Evolutionary conservation across 495 filamentous ascomycete species (phyloP).

Genomic region (Neurospora terricola): DNA sequence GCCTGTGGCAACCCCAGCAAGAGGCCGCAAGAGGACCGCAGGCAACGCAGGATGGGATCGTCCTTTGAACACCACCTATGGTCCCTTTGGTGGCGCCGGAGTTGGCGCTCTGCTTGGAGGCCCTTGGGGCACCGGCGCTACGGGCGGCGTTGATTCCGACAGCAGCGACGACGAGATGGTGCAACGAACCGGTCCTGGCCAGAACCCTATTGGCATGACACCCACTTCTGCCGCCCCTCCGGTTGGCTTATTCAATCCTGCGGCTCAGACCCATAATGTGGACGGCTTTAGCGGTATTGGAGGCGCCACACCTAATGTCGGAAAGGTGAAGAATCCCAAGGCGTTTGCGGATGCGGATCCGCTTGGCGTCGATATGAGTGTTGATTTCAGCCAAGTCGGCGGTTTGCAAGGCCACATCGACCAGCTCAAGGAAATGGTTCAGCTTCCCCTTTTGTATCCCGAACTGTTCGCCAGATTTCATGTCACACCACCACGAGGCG

Average conservation of each 20-base stretch:
- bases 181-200: slow-evolving; percentile 48
- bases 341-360: slow-evolving; percentile 85
- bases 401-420: slow-evolving; percentile 87
- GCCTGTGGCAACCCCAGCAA: slow-evolving; percentile 57
- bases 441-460: slow-evolving; percentile 84
- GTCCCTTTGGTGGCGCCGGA: slow-evolving; percentile 84
- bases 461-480: slow-evolving; percentile 90
- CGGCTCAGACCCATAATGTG: slow-evolving; percentile 40
- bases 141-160: slow-evolving; percentile 79
- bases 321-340: slow-evolving; percentile 72
- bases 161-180: slow-evolving; percentile 88
- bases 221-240: slow-evolving; percentile 54
- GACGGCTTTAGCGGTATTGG: slow-evolving; percentile 35
- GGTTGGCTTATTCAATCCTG: slow-evolving; percentile 20
- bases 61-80: slow-evolving; percentile 72
- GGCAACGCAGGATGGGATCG: slow-evolving; percentile 53
- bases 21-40: slow-evolving; percentile 45
- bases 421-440: slow-evolving; percentile 96
- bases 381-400: slow-evolving; percentile 88
- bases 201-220: slow-evolving; percentile 57
- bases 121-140: slow-evolving; percentile 65
- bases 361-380: slow-evolving; percentile 78
- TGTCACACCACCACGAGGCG: slow-evolving; percentile 86
- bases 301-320: slow-evolving; percentile 74
- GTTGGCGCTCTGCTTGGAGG: slow-evolving; percentile 62